phyloP scores from a whole-genome alignment of 1,284 basidiomycete genomes.

The Cryptococcus hybrid region DNA sequence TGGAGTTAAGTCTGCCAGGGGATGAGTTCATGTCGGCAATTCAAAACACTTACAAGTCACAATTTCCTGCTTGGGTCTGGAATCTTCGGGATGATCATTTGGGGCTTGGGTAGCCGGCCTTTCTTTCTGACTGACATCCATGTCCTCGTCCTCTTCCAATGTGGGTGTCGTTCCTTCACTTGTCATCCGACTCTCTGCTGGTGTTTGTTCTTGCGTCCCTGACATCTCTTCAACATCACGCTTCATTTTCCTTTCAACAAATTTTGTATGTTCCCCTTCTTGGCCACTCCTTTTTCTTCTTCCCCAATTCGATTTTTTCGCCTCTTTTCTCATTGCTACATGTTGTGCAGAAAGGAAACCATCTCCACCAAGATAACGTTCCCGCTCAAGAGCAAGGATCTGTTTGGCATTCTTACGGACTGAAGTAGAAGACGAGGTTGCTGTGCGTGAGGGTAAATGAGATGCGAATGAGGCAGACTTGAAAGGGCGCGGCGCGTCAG shows the following conservation, averaged over 20 bases:
- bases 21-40: neutral
- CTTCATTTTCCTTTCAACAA: constrained; percentile 13
- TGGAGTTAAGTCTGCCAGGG: constrained; percentile 43
- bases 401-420: constrained; percentile 47
- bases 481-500: constrained; percentile 44
- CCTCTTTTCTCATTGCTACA: constrained; percentile 34
- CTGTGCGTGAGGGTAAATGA: constrained; percentile 36
- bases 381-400: constrained; percentile 46
- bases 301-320: constrained; percentile 35
- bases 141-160: constrained; percentile 20
- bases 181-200: constrained; percentile 4
- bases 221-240: constrained; percentile 13
- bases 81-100: neutral
- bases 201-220: constrained; percentile 4
- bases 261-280: constrained; percentile 18
- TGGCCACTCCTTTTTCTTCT: constrained; percentile 40
- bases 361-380: constrained; percentile 41
- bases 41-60: constrained; percentile 44
- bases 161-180: constrained; percentile 29
- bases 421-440: constrained; percentile 26
- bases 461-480: constrained; percentile 36
- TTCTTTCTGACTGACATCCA: constrained; percentile 7
- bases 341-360: constrained; percentile 39
- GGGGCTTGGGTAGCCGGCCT: constrained; percentile 1
- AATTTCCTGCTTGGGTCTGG: constrained; percentile 32